Base-by-base conservation (phyloP, 495 filamentous ascomycete species). In the Lophiostoma macrostomum region DNA sequence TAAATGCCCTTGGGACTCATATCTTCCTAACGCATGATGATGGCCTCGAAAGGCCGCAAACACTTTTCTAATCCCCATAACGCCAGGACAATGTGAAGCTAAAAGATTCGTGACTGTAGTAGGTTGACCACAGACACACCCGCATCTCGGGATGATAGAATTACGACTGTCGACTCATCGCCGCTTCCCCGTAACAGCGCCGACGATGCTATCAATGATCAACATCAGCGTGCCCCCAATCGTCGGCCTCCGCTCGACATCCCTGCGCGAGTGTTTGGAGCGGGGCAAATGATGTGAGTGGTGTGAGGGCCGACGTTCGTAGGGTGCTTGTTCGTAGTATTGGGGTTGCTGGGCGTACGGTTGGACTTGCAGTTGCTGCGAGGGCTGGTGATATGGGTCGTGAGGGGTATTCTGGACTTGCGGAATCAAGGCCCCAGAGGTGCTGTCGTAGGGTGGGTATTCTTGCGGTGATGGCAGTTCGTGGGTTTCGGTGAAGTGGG, bases 171-270 rank as follows among this genome's bases (percentile, higher is more conserved):
- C 35, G 12, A 7, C 14, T 46, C 28, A 55, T 5, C 37, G 20
- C 45, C 57, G 16, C 38, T 38, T 29, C 34, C 46, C 36, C 23
- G 38, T 45, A 30, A 57, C 10, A 13, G 45, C 46, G 1, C 48
- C 47, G 23, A 19, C 22, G 5, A 61, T 14, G n/a, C 25, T 50
- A 23, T 49, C 34, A 36, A 37, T 58, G n/a, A 58, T 44, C 48
- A 56, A 29, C 13, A 50, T 13, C 35, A 62, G 4, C n/a, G 59
- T 54, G 20, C 58, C 59, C 6, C 59, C 59, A 6, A 57, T 24
- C 5, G 44, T 44, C 14, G 59, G 59, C 48, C 59, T 32, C 22
- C 31, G 23, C 32, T 62, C 53, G 0, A 38, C 0, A 14, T 47
- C n/a, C 13, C 29, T 43, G 5, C 47, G n/a, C 7, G 40, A 53